Base-by-base conservation (phyloP, 495 filamentous ascomycete species). In the Aspergillus olivimuriae region DNA sequence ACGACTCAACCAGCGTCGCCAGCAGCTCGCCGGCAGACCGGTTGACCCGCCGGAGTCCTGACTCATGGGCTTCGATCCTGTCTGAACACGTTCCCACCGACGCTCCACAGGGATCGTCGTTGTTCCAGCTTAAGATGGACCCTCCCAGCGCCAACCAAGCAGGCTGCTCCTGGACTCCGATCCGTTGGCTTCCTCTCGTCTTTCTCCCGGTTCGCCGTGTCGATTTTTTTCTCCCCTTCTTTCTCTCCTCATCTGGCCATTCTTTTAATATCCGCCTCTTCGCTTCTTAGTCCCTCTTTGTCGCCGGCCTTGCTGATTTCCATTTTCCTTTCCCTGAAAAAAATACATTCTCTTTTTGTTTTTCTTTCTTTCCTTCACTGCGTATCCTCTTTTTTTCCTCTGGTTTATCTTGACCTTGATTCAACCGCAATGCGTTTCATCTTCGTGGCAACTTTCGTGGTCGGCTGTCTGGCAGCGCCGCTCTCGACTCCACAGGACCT, bases 381-480 rank as follows among this genome's bases (percentile, higher is more conserved):
- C 14, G 19, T 20, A 20, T 38, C 24, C 24, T 28, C 24, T 28
- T 28, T 28, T 28, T 28, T 28, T 28, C 11, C 11, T 28, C 24
- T 28, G 5, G 24, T 28, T 11, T 28, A 28, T 28, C 24, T 11
- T 28, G 24, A 6, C 24, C 5, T 11, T 28, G 6, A 28, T 28
- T 28, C 6, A 5, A n/a, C 11, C 35, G 18, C 19, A 20, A 38
- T 38, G 35, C 35, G 35, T 17, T 38, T 38, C 35, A 16, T 38
- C 14, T 38, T 38, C 6, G 19, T 19, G 19, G 35, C 35, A 5
- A 19, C 18, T 7, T 20, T 38, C 17, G 35, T 38, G 3, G 35
- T 38, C 35, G 35, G 35, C 19, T 38, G 35, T 38, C 35, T 38
- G 19, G 35, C 17, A 38, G 35, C 35, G 4, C 35, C 35, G 19